Conservation (phyloP, 768 basidiomycete genomes). For the Macrolepiota dolichaula region DNA sequence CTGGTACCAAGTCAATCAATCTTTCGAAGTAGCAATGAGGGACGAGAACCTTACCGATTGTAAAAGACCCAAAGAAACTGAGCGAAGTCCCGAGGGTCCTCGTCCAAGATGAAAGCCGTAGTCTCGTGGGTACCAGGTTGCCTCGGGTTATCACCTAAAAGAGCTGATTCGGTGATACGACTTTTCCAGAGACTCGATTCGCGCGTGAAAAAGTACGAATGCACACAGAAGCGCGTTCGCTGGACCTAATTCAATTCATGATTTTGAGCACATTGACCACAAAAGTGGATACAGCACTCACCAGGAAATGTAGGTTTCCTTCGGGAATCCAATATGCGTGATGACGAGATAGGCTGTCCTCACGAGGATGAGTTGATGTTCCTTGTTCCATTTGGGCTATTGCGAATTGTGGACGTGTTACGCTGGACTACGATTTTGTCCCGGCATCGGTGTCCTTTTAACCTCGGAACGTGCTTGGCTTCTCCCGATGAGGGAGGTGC, state of each 20-base stretch:
- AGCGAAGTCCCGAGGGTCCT: not conserved
- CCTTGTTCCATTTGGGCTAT: not conserved
- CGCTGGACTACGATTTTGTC: too few relatives aligned
- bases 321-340: not conserved
- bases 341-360: not conserved
- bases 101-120: not conserved
- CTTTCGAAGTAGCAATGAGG: not conserved
- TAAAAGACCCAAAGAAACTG: not conserved
- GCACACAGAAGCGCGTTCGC: not conserved
- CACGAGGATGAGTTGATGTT: not conserved
- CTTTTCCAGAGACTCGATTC: not conserved
- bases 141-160: not conserved
- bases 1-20: slow-evolving; percentile 24
- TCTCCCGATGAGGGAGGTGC: not conserved
- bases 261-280: not conserved
- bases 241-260: not conserved
- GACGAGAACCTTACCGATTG: not conserved
- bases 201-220: not conserved
- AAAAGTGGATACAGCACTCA: not conserved
- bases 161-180: not conserved
- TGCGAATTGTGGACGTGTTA: too few relatives aligned
- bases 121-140: not conserved
- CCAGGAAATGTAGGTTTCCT: not conserved
- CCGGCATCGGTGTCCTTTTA: too few relatives aligned
- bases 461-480: too few relatives aligned